These are phyloP conservation scores for Solanum commersonii DNA, from an alignment of 257 asterid species.

Conservation along the genomic window DNA sequence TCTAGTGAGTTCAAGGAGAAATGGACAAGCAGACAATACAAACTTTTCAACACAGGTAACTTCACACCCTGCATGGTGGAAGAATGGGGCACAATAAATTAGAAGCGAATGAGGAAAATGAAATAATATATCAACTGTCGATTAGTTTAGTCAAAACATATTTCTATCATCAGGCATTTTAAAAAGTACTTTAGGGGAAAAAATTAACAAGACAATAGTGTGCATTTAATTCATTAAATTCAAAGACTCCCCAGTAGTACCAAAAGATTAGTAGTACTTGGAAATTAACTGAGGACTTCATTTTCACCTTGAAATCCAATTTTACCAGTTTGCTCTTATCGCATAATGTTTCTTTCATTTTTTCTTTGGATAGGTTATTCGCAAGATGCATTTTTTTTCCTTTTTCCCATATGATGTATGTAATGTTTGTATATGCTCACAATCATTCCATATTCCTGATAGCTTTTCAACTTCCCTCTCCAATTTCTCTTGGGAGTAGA, in stretches of 20 bases:
- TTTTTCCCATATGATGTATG: background rate
- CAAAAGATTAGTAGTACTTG: background rate
- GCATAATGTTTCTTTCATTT: background rate
- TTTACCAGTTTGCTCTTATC: background rate
- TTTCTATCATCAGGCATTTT: background rate
- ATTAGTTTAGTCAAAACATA: background rate
- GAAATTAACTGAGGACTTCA: background rate
- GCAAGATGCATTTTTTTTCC: background rate
- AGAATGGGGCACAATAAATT: background rate
- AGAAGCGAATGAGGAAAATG: background rate
- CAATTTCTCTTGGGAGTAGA: background rate
- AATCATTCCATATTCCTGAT: background rate
- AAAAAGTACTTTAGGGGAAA: background rate
- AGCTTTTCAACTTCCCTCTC: background rate
- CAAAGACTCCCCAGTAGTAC: background rate
- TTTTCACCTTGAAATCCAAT: background rate
- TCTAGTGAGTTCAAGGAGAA: conserved; percentile 30
- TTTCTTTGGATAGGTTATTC: background rate
- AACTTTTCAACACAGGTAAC: conserved; percentile 33
- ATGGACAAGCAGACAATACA: conserved; percentile 37
- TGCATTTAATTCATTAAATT: background rate
- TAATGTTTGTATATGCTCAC: background rate
- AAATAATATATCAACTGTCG: background rate
- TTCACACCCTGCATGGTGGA: conserved; percentile 44
- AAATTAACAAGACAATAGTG: background rate